These are phyloP conservation scores for Boletus subluridellus DNA, from an alignment of 1,284 basidiomycete species.

Conservation along the genomic window DNA sequence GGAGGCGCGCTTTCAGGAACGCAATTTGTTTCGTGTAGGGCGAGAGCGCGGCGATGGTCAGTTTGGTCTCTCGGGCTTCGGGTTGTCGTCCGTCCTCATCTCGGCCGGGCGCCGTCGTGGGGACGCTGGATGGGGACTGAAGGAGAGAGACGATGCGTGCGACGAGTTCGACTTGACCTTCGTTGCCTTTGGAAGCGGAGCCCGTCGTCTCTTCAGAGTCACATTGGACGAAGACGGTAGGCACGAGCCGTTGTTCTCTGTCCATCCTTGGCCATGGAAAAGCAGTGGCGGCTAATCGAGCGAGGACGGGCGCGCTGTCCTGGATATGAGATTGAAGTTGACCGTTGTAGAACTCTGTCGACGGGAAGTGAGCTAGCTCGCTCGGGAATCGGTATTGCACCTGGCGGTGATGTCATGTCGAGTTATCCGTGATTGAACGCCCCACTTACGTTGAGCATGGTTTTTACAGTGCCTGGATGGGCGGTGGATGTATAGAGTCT, in stretches of 20 bases:
- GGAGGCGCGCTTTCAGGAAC: conserved; percentile 42
- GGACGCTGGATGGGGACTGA: conserved; percentile 4
- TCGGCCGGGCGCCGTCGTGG: background rate
- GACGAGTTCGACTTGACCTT: conserved; percentile 53
- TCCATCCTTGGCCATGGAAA: conserved; percentile 55
- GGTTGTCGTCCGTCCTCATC: background rate
- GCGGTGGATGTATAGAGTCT: conserved; percentile 47
- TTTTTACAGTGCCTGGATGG: conserved; percentile 42
- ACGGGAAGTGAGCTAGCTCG: conserved; percentile 57
- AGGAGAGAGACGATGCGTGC: conserved; percentile 22
- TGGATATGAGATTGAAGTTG: conserved; percentile 47
- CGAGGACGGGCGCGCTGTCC: conserved; percentile 40
- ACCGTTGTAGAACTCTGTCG: conserved; percentile 57
- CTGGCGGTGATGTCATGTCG: conserved; percentile 24
- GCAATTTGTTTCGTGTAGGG: conserved; percentile 58
- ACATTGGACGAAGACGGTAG: conserved; percentile 58
- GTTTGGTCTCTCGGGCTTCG: background rate
- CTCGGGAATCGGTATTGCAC: conserved; percentile 61
- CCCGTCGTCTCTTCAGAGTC: conserved; percentile 56
- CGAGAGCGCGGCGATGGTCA: conserved; percentile 53
- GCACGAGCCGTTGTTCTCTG: conserved; percentile 34
- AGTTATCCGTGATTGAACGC: too few species aligned
- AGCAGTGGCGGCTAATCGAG: conserved; percentile 37
- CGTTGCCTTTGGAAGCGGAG: conserved; percentile 57
- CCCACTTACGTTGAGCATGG: conserved; percentile 55